A percentile compares a stretch with the other conserved stretches of the same genome.
phyloP scores from a whole-genome alignment of 2,329 filamentous ascomycete genomes.

The Botrytis aclada region DNA sequence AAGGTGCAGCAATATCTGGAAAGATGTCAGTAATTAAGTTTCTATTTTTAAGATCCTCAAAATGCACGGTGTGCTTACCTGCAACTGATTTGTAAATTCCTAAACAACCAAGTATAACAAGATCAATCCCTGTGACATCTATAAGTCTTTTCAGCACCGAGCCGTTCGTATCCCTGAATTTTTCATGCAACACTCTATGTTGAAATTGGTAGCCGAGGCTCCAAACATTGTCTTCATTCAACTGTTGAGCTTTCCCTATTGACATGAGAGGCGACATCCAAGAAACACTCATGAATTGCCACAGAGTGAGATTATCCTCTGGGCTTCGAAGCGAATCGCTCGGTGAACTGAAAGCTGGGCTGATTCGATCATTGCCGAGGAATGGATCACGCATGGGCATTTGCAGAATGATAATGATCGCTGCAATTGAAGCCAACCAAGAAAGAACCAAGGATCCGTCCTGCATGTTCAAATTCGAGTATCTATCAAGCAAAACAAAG shows the following conservation, averaged over 20 bases:
- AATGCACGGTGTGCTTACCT: slow-evolving; percentile 40
- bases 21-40: slow-evolving; percentile 16
- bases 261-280: slow-evolving; percentile 77
- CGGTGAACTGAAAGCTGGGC: slow-evolving; percentile 53
- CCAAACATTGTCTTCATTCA: slow-evolving; percentile 82
- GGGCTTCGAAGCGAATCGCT: slow-evolving; percentile 63
- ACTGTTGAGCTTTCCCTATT: slow-evolving; percentile 59
- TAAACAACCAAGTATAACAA: slow-evolving; percentile 56
- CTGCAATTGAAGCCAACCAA: slow-evolving; percentile 44
- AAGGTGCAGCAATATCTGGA: slow-evolving; percentile 55
- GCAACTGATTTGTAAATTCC: slow-evolving; percentile 60
- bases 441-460: slow-evolving; percentile 32
- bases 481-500: slow-evolving; percentile 36
- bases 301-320: slow-evolving; percentile 75
- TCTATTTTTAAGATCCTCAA: not conserved
- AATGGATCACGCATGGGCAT: slow-evolving; percentile 68
- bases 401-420: slow-evolving; percentile 53
- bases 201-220: slow-evolving; percentile 76
- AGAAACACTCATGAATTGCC: slow-evolving; percentile 80
- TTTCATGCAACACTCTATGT: slow-evolving; percentile 68
- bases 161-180: slow-evolving; percentile 70
- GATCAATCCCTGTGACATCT: slow-evolving; percentile 74
- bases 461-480: slow-evolving; percentile 22
- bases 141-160: slow-evolving; percentile 68
- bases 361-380: slow-evolving; percentile 55